A percentile compares a stretch with the other conserved stretches of the same genome.
Conservation (phyloP, 1,139 yeast species). For the Geotrichum reessii region DNA sequence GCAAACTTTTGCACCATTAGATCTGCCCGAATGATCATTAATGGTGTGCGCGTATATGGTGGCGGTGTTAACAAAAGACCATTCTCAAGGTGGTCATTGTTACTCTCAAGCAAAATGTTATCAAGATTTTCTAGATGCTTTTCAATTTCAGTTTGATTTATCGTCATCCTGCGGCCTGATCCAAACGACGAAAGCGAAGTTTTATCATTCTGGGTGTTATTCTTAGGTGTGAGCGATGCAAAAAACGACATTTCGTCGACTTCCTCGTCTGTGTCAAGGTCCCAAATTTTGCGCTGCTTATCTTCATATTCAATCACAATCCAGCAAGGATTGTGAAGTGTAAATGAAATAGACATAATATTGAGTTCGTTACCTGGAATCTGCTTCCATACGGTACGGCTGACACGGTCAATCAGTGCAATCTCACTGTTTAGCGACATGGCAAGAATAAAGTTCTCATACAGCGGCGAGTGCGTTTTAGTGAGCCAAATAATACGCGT, state of each 20-base stretch:
- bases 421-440: constrained; percentile 23
- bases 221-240: background rate
- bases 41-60: constrained; percentile 9
- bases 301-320: constrained; percentile 20
- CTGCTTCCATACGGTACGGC: constrained; percentile 14
- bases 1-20: constrained; percentile 7
- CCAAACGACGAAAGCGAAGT: constrained; percentile 7
- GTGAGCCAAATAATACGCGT: constrained; percentile 18
- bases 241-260: constrained; percentile 15
- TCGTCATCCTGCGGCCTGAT: background rate
- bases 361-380: constrained; percentile 26
- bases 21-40: constrained; percentile 13
- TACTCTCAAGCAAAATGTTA: background rate
- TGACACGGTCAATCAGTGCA: constrained; percentile 21
- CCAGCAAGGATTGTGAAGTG: constrained; percentile 9
- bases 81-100: background rate
- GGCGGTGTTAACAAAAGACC: constrained; percentile 10
- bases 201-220: constrained; percentile 1
- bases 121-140: constrained; percentile 4
- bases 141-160: constrained; percentile 2
- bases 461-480: background rate
- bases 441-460: constrained; percentile 19
- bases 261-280: constrained; percentile 21
- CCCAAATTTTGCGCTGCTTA: constrained; percentile 22
- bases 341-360: constrained; percentile 16